Percentiles rank a stretch among this genome's conserved stretches.
phyloP scores from a whole-genome alignment of 495 filamentous ascomycete genomes.

The Penicillium soppii region DNA sequence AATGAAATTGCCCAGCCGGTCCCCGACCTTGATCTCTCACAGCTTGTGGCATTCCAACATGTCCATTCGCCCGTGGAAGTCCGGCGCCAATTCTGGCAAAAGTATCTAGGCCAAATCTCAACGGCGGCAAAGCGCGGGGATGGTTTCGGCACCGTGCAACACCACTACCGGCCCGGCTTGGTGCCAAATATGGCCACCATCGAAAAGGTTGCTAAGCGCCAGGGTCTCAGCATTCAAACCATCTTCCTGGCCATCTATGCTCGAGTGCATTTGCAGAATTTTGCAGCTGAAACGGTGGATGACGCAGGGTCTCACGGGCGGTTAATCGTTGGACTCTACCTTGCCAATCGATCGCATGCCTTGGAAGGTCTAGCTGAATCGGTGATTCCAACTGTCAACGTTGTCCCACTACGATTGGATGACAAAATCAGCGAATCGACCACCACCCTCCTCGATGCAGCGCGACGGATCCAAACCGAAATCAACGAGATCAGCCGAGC shows the following conservation, averaged over 20 bases:
- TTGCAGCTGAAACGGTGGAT: not conserved
- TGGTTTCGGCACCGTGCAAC: conserved; percentile 21
- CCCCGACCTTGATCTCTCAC: conserved; percentile 19
- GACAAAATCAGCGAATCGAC: conserved; percentile 12
- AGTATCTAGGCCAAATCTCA: conserved; percentile 25
- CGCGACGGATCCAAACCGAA: conserved; percentile 30
- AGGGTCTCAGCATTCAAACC: conserved; percentile 33
- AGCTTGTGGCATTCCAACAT: conserved; percentile 30
- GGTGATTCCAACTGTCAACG: conserved; percentile 34
- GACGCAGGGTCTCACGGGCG: conserved; percentile 1
- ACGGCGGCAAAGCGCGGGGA: conserved; percentile 1
- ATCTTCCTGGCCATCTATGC: conserved; percentile 36
- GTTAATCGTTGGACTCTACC: conserved; percentile 32
- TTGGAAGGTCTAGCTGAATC: conserved; percentile 29
- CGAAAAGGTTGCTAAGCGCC: conserved; percentile 26
- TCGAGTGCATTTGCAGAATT: conserved; percentile 22
- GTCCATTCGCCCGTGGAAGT: conserved; percentile 24
- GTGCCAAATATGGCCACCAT: conserved; percentile 25
- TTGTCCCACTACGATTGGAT: conserved; percentile 34
- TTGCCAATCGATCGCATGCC: conserved; percentile 33
- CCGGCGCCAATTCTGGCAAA: conserved; percentile 32
- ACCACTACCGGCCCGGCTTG: conserved; percentile 29
- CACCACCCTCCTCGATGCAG: conserved; percentile 21
- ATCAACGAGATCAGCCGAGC: conserved; percentile 30
- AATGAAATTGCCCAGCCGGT: not conserved